Evolutionary conservation across 768 basidiomycete species (phyloP), one percentile per base, ranked within the genome.

Genomic region (Inosperma sp.): DNA sequence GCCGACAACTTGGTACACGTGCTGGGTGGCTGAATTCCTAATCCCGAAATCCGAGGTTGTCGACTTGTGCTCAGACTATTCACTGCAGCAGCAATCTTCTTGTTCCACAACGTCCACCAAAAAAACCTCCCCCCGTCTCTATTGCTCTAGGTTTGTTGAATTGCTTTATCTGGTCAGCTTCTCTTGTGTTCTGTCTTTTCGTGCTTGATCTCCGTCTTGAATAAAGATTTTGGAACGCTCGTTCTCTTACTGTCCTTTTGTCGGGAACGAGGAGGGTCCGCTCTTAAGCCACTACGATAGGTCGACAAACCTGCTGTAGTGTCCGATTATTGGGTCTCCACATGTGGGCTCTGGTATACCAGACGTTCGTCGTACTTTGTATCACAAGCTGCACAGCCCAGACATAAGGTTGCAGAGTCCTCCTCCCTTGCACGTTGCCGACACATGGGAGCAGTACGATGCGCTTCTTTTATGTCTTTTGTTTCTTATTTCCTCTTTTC

Each of bases 1-100:
- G 52, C 66, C 66, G 66, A 53, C 10, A 30, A 55, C 49, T 53
- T 44, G 40, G 51, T 40, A 40, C 65, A 68, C 67, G 67, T 66
- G 65, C 61, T 31, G 53, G 59, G 67, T 67, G 67, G 65, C 65
- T 67, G 67, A 66, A 66, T 61, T 59, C 60, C 63, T 53, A 57
- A 62, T 27, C 61, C 63, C 60, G 60, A 57, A 60, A 57, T 66
- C 64, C 61, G 61, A 63, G 61, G 56, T 61, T 48, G 48, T 58
- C 59, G 56, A 57, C 50, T 59, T 58, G 53, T 35, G 42, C 53
- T 58, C 55, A 51, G 55, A 56, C 62, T 52, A 55, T 53, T 58
- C 59, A 52, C 60, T 58, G 52, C 57, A 56, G 59, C 43, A 59
- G 57, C 60, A 50, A 58, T 57, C 59, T 56, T 61, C 56, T 56